These are phyloP conservation scores for Flammula alnicola DNA, from an alignment of 1,284 basidiomycete species.

Conservation along the genomic window DNA sequence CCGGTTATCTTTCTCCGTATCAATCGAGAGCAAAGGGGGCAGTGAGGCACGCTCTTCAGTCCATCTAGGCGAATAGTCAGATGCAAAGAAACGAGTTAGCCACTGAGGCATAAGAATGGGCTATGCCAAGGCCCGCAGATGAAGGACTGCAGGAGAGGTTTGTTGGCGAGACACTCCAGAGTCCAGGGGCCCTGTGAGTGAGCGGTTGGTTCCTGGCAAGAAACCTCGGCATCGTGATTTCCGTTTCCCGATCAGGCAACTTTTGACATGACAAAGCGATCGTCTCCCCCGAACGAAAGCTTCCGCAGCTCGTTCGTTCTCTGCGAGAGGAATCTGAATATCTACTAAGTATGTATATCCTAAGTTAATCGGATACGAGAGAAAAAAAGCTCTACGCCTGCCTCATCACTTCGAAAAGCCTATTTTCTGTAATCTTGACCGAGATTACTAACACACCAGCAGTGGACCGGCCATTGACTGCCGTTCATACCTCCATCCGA, in stretches of 20 bases:
- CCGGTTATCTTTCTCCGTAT: slow-evolving; percentile 27
- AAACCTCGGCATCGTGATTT: slow-evolving; percentile 5
- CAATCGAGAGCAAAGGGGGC: slow-evolving; percentile 25
- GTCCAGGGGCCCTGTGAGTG: slow-evolving; percentile 19
- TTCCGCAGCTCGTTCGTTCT: too few species aligned
- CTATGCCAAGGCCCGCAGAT: slow-evolving; percentile 7
- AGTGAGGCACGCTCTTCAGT: slow-evolving; percentile 23
- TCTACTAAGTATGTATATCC: too few species aligned
- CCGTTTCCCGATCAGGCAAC: slow-evolving; percentile 8
- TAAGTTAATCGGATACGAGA: too few species aligned
- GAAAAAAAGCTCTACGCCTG: too few species aligned
- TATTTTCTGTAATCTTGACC: too few species aligned
- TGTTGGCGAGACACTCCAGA: slow-evolving; percentile 15
- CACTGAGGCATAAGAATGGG: slow-evolving; percentile 22
- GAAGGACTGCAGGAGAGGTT: slow-evolving; percentile 3
- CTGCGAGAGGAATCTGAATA: too few species aligned
- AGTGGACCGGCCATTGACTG: too few species aligned
- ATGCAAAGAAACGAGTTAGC: slow-evolving; percentile 17
- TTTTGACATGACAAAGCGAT: slow-evolving; percentile 6
- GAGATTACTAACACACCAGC: too few species aligned
- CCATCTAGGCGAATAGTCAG: slow-evolving; percentile 26
- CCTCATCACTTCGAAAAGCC: too few species aligned
- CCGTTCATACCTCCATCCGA: too few species aligned
- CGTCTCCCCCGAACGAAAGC: background rate
- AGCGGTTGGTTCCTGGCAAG: slow-evolving; percentile 12